A percentile compares a stretch with the other conserved stretches of the same genome.
Conservation (phyloP, 2,329 filamentous ascomycete species). For the Aureobasidium leucospermi region DNA sequence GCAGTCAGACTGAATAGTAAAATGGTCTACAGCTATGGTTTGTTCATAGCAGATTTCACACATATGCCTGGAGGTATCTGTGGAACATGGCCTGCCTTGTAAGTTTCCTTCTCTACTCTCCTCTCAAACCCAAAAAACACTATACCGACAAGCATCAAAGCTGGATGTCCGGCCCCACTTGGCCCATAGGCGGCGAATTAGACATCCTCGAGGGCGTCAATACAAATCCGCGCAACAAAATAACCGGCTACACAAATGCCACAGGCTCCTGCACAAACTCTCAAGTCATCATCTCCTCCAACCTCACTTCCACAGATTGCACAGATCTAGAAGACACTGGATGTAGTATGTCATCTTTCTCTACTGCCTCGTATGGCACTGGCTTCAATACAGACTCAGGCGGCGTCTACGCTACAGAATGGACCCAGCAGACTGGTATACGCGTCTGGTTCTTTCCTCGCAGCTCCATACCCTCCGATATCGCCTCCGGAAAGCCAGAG, state of each 20-base stretch:
- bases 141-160: not conserved
- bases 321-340: not conserved
- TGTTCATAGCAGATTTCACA: constrained; percentile 39
- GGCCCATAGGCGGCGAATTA: not conserved
- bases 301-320: not conserved
- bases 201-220: not conserved
- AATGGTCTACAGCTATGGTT: constrained; percentile 35
- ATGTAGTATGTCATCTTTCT: not conserved
- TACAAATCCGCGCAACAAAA: not conserved
- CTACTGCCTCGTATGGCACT: constrained; percentile 28
- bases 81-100: constrained; percentile 40
- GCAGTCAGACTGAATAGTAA: constrained; percentile 37
- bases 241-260: not conserved
- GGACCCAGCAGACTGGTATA: constrained; percentile 59
- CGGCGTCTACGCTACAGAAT: constrained; percentile 42
- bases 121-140: not conserved
- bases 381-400: constrained; percentile 39
- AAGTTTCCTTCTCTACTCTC: not conserved
- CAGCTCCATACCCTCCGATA: constrained; percentile 53
- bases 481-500: constrained; percentile 29
- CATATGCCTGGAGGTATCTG: constrained; percentile 41
- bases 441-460: constrained; percentile 73
- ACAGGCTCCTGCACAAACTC: not conserved
- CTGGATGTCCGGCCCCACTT: not conserved
- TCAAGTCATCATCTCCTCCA: not conserved